Conservation (phyloP, 176 grass and related monocot genomes). For the Oryza punctata region DNA sequence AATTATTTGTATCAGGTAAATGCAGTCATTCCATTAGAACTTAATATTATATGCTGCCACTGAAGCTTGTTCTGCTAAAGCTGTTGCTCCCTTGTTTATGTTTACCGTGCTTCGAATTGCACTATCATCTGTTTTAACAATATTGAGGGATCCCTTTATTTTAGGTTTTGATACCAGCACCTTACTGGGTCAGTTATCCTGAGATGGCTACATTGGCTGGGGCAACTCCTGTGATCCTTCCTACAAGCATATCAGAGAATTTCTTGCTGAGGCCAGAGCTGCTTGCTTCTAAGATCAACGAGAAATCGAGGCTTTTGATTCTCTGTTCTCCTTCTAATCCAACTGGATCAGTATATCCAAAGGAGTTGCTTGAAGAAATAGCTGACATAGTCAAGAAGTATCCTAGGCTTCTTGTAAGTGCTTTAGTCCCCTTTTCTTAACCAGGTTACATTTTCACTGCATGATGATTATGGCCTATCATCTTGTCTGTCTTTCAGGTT, state of each 20-base stretch:
- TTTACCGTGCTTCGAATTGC: neutral
- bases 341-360: constrained; percentile 67
- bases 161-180: constrained; percentile 72
- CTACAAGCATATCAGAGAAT: constrained; percentile 61
- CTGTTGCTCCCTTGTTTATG: neutral
- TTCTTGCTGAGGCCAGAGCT: constrained; percentile 55
- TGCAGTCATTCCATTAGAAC: neutral
- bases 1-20: neutral
- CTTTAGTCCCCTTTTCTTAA: neutral
- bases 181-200: constrained; percentile 82
- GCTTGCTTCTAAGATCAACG: constrained; percentile 50
- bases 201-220: constrained; percentile 71
- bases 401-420: constrained; percentile 64
- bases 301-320: constrained; percentile 72
- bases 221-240: constrained; percentile 60
- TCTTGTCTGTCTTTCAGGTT: constrained; percentile 48
- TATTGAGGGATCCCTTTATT: neutral
- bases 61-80: constrained; percentile 1
- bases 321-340: constrained; percentile 79
- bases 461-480: neutral
- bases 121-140: neutral
- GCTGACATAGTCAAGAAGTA: constrained; percentile 72
- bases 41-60: neutral
- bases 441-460: neutral
- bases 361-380: constrained; percentile 63